Conservation (phyloP, 176 grass and related monocot genomes). For the Zoysia japonica region DNA sequence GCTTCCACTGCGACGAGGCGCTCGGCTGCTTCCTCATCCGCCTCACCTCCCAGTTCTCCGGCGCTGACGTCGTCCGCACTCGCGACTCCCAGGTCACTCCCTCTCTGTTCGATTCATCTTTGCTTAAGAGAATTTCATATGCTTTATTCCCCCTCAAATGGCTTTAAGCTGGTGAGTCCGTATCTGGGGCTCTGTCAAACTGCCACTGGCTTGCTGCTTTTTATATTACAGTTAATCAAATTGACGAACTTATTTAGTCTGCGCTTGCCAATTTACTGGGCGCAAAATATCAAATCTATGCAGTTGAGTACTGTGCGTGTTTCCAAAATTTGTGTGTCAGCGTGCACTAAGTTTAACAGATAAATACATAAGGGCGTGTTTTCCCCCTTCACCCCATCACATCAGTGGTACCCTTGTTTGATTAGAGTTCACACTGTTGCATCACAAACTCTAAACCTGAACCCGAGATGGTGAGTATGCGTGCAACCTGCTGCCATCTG, state of each 20-base stretch:
- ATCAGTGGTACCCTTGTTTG: not conserved
- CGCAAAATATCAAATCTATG: not conserved
- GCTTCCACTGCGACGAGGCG: conserved; percentile 99
- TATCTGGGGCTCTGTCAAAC: not conserved
- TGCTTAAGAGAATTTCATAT: not conserved
- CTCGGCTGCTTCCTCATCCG: conserved; percentile 97
- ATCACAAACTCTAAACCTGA: not conserved
- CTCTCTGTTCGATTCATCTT: not conserved
- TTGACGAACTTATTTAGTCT: not conserved
- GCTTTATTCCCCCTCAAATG: not conserved
- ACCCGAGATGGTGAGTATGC: not conserved
- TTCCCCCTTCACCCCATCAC: not conserved
- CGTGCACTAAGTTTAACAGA: not conserved
- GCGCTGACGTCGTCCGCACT: conserved; percentile 81
- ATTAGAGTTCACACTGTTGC: not conserved
- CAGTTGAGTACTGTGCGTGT: not conserved
- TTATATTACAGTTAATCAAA: not conserved
- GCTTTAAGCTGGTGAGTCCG: not conserved
- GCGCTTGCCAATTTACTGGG: not conserved
- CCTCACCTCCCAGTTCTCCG: conserved; percentile 80
- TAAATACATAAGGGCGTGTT: not conserved
- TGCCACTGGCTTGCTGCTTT: no score
- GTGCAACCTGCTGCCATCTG: not conserved
- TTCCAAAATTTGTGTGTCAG: not conserved
- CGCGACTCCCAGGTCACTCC: conserved; percentile 66